Conservation (phyloP, 2,329 filamentous ascomycete genomes). For the Lecanosticta acicola region DNA sequence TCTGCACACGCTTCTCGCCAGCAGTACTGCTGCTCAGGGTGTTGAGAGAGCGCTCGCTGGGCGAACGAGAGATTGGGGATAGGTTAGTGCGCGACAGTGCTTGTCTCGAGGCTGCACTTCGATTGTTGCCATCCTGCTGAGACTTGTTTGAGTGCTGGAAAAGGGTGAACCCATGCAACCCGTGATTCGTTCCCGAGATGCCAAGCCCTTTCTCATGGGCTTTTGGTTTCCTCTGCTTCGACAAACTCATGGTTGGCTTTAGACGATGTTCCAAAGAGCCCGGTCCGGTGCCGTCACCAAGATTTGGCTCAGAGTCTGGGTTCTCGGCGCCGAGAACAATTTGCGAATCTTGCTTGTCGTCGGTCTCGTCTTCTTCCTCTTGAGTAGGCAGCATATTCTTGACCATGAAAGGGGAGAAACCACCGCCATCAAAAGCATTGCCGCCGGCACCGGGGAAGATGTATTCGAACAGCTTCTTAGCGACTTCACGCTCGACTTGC, state of each 20-base stretch:
- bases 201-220: conserved; percentile 30
- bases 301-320: conserved; percentile 6
- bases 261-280: conserved; percentile 77
- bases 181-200: conserved; percentile 22
- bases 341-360: conserved; percentile 40
- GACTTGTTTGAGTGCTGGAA: conserved; percentile 39
- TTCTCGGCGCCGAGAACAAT: conserved; percentile 13
- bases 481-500: conserved; percentile 86
- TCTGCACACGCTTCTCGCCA: conserved; percentile 18
- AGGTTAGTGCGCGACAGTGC: conserved; percentile 23
- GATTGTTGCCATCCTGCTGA: conserved; percentile 14
- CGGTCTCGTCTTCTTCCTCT: conserved; percentile 44
- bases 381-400: conserved; percentile 46
- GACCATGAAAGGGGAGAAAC: conserved; percentile 58
- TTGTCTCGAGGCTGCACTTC: conserved; percentile 19
- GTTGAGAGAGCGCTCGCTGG: conserved; percentile 29
- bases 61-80: conserved; percentile 25
- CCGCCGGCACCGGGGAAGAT: conserved; percentile 80
- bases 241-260: conserved; percentile 67
- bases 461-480: conserved; percentile 91
- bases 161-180: conserved; percentile 38
- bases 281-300: conserved; percentile 52
- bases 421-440: conserved; percentile 44
- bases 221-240: conserved; percentile 31
- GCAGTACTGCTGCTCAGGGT: conserved; percentile 25